These are phyloP conservation scores for Teratosphaeria pseudoeucalypti DNA, from an alignment of 2,329 filamentous ascomycete species.

Conservation along the genomic window DNA sequence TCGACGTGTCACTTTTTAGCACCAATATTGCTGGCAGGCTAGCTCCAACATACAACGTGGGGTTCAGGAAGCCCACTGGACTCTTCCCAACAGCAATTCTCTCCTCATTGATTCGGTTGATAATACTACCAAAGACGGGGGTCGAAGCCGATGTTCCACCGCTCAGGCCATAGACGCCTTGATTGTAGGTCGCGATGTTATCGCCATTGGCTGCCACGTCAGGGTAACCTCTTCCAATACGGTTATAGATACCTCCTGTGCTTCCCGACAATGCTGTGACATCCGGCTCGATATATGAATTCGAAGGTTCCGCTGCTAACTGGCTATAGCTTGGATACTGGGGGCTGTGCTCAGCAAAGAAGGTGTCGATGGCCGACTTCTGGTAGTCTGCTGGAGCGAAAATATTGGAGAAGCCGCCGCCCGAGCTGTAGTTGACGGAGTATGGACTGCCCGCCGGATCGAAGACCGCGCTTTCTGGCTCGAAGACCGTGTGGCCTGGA, in stretches of 20 bases:
- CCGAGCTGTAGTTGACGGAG: conserved; percentile 9
- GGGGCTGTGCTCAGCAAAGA: conserved; percentile 21
- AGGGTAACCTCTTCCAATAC: conserved; percentile 18
- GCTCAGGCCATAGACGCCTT: conserved; percentile 24
- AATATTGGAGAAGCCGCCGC: conserved; percentile 30
- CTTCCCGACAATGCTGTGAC: conserved; percentile 6
- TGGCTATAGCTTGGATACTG: conserved; percentile 17
- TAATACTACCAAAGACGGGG: conserved; percentile 13
- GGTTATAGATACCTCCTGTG: conserved; percentile 15
- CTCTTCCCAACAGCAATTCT: conserved; percentile 10
- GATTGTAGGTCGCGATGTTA: conserved; percentile 28
- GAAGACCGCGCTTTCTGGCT: conserved; percentile 9
- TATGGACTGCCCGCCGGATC: conserved; percentile 4
- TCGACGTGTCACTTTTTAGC: background rate
- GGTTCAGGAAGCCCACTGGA: conserved; percentile 17
- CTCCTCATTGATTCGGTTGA: conserved; percentile 18
- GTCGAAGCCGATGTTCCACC: conserved; percentile 14
- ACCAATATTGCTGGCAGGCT: background rate
- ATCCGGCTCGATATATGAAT: conserved; percentile 2
- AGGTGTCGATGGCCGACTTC: conserved; percentile 26
- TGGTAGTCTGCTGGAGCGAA: conserved; percentile 28
- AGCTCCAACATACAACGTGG: conserved; percentile 6
- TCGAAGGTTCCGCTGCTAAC: conserved; percentile 1
- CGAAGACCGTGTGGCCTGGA: conserved; percentile 3
- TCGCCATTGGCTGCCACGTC: conserved; percentile 25